Conservation (phyloP, 768 basidiomycete species). For the Hortiboletus campestris region DNA sequence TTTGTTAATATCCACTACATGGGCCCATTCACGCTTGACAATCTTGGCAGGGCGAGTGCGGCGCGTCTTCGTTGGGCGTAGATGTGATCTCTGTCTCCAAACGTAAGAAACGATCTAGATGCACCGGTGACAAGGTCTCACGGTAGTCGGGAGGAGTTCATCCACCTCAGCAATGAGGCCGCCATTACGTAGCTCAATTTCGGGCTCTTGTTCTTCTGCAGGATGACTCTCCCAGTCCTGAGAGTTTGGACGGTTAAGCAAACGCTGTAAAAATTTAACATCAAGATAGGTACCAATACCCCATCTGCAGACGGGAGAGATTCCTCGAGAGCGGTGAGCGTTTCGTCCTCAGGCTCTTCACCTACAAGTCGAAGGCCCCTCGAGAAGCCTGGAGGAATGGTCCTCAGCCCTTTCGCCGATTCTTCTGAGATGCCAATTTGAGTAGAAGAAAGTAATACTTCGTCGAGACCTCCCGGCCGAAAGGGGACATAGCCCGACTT, state of each 20-base stretch:
- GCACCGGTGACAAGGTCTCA: constrained; percentile 18
- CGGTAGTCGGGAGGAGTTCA: constrained; percentile 68
- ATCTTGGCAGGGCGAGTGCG: constrained; percentile 44
- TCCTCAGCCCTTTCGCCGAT: constrained; percentile 46
- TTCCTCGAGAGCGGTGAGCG: constrained; percentile 33
- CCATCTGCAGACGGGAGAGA: constrained; percentile 5
- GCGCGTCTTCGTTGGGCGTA: constrained; percentile 51
- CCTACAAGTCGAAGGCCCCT: constrained; percentile 74
- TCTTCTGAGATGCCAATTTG: constrained; percentile 39
- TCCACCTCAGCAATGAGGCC: constrained; percentile 58
- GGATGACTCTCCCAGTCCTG: constrained; percentile 21
- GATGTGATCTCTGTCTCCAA: constrained; percentile 48
- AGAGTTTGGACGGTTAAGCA: constrained; percentile 25
- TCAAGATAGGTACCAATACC: constrained; percentile 15
- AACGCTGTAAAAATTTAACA: constrained; percentile 3
- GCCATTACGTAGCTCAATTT: constrained; percentile 12
- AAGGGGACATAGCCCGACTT: constrained; percentile 94
- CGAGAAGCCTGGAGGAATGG: constrained; percentile 78
- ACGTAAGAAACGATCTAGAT: constrained; percentile 2
- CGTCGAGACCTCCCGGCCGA: constrained; percentile 89
- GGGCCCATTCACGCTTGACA: constrained; percentile 95
- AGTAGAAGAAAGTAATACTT: constrained; percentile 39
- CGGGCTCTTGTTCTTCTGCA: constrained; percentile 24
- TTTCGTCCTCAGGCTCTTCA: constrained; percentile 50
- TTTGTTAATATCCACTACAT: constrained; percentile 91